These are phyloP conservation scores for Entoloma clypeatum DNA, from an alignment of 1,284 basidiomycete species.

Conservation along the genomic window DNA sequence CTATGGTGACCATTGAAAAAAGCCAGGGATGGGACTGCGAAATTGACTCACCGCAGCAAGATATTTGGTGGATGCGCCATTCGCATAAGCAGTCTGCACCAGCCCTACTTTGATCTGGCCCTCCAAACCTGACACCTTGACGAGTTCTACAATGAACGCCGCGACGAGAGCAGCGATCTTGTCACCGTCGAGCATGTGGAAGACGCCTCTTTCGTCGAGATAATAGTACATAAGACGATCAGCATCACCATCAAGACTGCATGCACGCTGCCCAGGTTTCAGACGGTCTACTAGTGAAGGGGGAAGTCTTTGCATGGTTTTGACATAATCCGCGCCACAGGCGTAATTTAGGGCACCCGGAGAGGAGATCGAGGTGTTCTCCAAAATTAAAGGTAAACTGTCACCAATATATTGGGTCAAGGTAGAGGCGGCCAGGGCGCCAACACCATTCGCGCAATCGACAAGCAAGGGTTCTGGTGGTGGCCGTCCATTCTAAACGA, in stretches of 20 bases:
- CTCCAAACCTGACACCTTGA: slow-evolving; percentile 79
- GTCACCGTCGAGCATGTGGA: slow-evolving; percentile 96
- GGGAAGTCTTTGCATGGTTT: slow-evolving; percentile 86
- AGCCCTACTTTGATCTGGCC: slow-evolving; percentile 79
- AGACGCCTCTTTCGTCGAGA: slow-evolving; percentile 70
- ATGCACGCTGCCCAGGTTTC: slow-evolving; percentile 74
- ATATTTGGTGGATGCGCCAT: slow-evolving; percentile 95
- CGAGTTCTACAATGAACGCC: slow-evolving; percentile 89
- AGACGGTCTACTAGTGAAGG: slow-evolving; percentile 62
- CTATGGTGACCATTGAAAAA: slow-evolving; percentile 34
- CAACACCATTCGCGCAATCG: slow-evolving; percentile 98
- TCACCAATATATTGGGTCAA: slow-evolving; percentile 56
- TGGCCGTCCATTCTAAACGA: slow-evolving; percentile 54
- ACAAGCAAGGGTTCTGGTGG: slow-evolving; percentile 66
- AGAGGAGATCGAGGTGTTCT: slow-evolving; percentile 67
- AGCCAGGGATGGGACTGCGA: not conserved
- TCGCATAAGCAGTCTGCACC: slow-evolving; percentile 99
- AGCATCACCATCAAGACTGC: slow-evolving; percentile 96
- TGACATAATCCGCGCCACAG: slow-evolving; percentile 97
- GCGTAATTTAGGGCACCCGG: slow-evolving; percentile 78
- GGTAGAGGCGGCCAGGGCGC: slow-evolving; percentile 66
- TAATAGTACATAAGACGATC: slow-evolving; percentile 98
- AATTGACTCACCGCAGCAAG: slow-evolving; percentile 62
- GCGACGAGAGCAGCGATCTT: slow-evolving; percentile 96
- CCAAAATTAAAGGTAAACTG: slow-evolving; percentile 52